Evolutionary conservation across 2,329 filamentous ascomycete genomes (phyloP).

Genomic region (Mycosphaerella arachidis): DNA sequence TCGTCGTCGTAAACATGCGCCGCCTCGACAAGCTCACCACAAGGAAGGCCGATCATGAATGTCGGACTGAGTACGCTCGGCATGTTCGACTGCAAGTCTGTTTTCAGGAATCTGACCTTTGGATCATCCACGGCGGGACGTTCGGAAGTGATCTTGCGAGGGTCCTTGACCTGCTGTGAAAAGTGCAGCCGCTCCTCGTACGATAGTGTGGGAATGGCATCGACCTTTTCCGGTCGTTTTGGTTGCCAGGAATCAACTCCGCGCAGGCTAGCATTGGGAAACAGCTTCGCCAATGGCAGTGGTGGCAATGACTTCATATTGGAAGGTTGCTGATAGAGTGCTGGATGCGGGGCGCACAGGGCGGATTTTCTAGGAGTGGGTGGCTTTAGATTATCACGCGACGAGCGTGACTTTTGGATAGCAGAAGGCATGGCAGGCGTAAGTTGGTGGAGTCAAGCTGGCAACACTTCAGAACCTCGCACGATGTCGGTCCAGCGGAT

Average conservation of each 20-base stretch:
- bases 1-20: slow-evolving; percentile 4
- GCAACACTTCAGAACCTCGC: not conserved
- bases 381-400: not conserved
- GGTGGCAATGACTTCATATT: not conserved
- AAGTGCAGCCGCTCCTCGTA: not conserved
- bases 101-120: slow-evolving; percentile 6
- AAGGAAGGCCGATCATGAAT: slow-evolving; percentile 14
- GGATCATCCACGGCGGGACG: slow-evolving; percentile 8
- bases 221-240: not conserved
- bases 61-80: slow-evolving; percentile 12
- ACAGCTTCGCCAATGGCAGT: not conserved
- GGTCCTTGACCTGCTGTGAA: not conserved
- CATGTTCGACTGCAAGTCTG: slow-evolving; percentile 1
- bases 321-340: slow-evolving; percentile 7
- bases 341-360: slow-evolving; percentile 8
- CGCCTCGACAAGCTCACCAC: slow-evolving; percentile 12
- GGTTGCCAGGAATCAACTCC: not conserved
- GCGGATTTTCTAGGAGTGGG: not conserved
- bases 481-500: not conserved
- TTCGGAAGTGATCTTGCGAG: slow-evolving; percentile 2
- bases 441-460: not conserved
- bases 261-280: not conserved
- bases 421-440: not conserved
- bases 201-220: not conserved
- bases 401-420: not conserved